Evolutionary conservation across 257 asterid genomes (phyloP), one percentile per base, ranked within the genome.

Genomic region (Prunella vulgaris): DNA sequence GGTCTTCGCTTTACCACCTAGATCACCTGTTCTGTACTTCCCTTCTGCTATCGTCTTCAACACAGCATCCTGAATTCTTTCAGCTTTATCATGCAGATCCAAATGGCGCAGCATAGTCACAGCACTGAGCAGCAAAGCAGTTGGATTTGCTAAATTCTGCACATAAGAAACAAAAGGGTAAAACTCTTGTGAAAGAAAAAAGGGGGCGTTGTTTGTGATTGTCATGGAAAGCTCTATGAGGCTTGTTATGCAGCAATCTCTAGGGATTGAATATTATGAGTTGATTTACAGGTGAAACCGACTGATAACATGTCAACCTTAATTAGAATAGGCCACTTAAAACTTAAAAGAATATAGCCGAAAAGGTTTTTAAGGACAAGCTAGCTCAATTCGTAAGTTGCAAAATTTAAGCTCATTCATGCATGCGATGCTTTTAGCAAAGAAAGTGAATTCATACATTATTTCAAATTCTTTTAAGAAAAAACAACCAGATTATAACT

Each of bases 111-210:
- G 73, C 98, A 92, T 92, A 9, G 87, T 40, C 21, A 92, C 98
- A 0, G 89, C 42, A 67, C 98, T 92, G 76, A 92, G 85, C 71
- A 92, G 98, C 83, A 92, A 76, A 27, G 98, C 98, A 9, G 98
- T 92, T 66, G 98, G 98, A 69, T 93, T 93, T 14, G 98, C 98
- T 93, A 93, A 48, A 81, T 93, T 88, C 98, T 93, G 80, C 84
- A 76, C 0, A 2, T 9, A 22, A 35, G 48, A 7, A 52, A 44
- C 46, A 12, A 20, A 15, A 66, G 3, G 58, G 67, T 20, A 63
- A 30, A 68, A 60, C 24, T 20, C 27, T 42, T 60, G 42, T 58
- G 33, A 35, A 20, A 18, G n/a, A 48, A 66, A 1, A 74, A 4
- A 5, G 7, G 37, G 37, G 37, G 1, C 37, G 8, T 32, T 32